Evolutionary conservation across 331 rosid genomes (phyloP), one percentile per base, ranked within the genome.

Genomic region (Saraca asoca): DNA sequence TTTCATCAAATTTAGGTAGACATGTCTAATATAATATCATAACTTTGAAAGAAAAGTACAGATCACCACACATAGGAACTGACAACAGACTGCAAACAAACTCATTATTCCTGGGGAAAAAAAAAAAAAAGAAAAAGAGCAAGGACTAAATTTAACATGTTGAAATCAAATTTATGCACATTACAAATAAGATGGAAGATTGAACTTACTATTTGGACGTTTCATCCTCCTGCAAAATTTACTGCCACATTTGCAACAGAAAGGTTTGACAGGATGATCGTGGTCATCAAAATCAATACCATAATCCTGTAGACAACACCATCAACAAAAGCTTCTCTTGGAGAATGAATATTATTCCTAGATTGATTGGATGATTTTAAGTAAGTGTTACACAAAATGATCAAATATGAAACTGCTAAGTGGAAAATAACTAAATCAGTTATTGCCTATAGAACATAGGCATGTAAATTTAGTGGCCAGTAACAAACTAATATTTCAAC

Each of bases 151-250:
- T 24, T n/a, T 24, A 24, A 24, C 31, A 24, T 1, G 31, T 24
- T 24, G 31, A 24, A 24, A 24, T 24, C 31, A 24, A 24, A 24
- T 24, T 24, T 24, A 24, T 24, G 31, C 31, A 24, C 1, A 3
- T 3, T 24, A 24, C 31, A 24, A n/a, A 3, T 24, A 24, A 24
- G 3, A 24, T 24, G 15, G 53, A 35, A 46, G 12, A 41, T 58
- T 39, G 56, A 59, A 64, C 96, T 81, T 78, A 86, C 95, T 83
- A 33, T 59, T 83, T 56, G 81, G 68, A 20, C 98, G 90, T 75
- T 83, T 86, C 82, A 90, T 90, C 71, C 81, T 81, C 84, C 97
- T 81, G 79, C 97, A 94, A 85, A 90, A 90, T 70, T 82, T 85
- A 72, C 98, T 94, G 75, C 95, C 95, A 80, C 98, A 94, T 75